Conservation (phyloP, 2,329 filamentous ascomycete genomes). For the Exserohilum rostratum region DNA sequence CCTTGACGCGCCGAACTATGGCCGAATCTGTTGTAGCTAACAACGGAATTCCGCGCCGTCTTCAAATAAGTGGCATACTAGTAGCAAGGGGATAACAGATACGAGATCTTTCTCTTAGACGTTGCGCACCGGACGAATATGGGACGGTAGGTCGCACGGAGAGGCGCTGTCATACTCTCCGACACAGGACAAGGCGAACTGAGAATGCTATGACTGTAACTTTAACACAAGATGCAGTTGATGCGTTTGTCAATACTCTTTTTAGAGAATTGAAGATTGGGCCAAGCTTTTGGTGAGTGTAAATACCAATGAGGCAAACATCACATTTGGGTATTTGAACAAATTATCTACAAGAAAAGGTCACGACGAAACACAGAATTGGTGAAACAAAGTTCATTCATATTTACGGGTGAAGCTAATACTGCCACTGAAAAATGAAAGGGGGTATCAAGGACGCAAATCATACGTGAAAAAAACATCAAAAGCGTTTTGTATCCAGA, state of each 20-base stretch:
- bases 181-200: too few species aligned
- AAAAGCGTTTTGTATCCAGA: neutral
- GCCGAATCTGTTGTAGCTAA: neutral
- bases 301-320: neutral
- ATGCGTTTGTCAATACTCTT: too few species aligned
- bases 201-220: too few species aligned
- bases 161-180: too few species aligned
- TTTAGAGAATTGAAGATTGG: too few species aligned
- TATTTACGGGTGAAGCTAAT: neutral
- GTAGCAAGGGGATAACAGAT: neutral
- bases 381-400: neutral
- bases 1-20: conserved; percentile 14
- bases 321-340: neutral
- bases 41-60: neutral
- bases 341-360: neutral
- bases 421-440: neutral
- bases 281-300: too few species aligned
- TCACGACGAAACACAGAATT: neutral
- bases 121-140: neutral
- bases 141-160: too few species aligned
- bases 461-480: neutral
- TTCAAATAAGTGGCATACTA: neutral
- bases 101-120: neutral
- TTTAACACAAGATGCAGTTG: too few species aligned
- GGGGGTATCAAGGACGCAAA: conserved; percentile 10